Evolutionary conservation across 148 eudicot species (phyloP), one percentile per base, ranked within the genome.

Genomic region (Pharnaceum exiguum): DNA sequence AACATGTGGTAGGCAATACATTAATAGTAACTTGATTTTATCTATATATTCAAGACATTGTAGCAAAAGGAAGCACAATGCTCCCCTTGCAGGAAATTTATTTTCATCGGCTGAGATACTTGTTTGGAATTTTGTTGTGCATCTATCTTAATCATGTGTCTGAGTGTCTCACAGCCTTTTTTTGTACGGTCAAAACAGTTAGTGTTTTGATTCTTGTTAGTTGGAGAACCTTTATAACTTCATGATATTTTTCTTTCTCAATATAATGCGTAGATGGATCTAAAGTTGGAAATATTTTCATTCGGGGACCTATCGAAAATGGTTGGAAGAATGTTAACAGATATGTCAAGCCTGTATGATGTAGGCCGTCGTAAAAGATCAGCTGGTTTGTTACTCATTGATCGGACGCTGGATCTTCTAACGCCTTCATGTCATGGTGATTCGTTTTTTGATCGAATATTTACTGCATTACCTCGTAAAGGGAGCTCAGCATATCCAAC

Each of bases 301-400:
- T 79, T 93, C 44, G 98, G 98, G 26, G 95, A 85, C 82, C 57
- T 81, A 39, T 93, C 98, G 37, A 88, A 79, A 78, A 77, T 79
- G 46, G 80, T 93, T 61, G 98, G 98, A 66, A 83, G 81, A 71
- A 82, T 85, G 45, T 68, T 93, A 70, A 93, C 95, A 33, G 95
- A 93, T 71, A 93, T 93, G 98, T 93, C 98, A 61, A 88, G 98
- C 68, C 96, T 93, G 56, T 93, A 93, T 71, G 98, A 93, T 66
- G 98, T 93, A 63, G 96, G 98, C 39, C 90, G 98, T 28, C 90
- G 96, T 24, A 93, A 78, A 75, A 81, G 86, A 72, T 77, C 98
- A 21, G 96, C 95, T 29, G 86, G 96, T 62, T 77, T 93, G 61
- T 74, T 93, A 60, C 76, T 93, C 39, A 71, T 93, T 56, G 98